These are phyloP conservation scores for Purpureocillium takamizusanense DNA, from an alignment of 2,329 filamentous ascomycete species.

Conservation along the genomic window DNA sequence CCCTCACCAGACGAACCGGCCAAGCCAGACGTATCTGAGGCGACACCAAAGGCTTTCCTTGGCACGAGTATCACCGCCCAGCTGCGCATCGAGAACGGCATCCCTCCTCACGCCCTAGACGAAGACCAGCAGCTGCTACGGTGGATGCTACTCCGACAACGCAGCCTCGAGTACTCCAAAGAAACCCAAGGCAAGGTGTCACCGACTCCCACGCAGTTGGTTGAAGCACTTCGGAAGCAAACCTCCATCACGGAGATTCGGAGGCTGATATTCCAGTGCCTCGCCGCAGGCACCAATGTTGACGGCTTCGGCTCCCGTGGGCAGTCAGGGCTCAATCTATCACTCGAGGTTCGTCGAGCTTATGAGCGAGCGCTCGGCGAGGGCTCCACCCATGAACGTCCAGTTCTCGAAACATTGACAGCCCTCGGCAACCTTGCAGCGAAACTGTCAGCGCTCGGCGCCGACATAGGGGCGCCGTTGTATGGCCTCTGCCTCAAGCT, in stretches of 20 bases:
- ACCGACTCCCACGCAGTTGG: constrained; percentile 8
- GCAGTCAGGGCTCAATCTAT: constrained; percentile 4
- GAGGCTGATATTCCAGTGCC: constrained; percentile 18
- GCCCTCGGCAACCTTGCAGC: constrained; percentile 33
- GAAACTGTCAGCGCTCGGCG: constrained; percentile 16
- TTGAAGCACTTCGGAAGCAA: constrained; percentile 11
- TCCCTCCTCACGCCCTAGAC: constrained; percentile 15
- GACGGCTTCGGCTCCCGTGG: constrained; percentile 8
- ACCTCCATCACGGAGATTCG: constrained; percentile 18
- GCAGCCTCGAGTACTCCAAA: constrained; percentile 5
- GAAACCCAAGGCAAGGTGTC: constrained; percentile 1
- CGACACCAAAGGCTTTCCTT: background rate
- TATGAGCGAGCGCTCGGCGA: constrained; percentile 12
- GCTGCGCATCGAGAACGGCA: constrained; percentile 18
- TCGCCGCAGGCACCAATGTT: constrained; percentile 13
- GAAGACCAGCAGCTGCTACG: constrained; percentile 23
- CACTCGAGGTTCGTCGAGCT: constrained; percentile 12
- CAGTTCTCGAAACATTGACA: constrained; percentile 15
- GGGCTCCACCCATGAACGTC: constrained; percentile 1
- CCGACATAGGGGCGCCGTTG: constrained; percentile 16
- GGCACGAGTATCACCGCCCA: constrained; percentile 9
- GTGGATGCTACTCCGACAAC: constrained; percentile 24
- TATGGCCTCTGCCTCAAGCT: constrained; percentile 19
- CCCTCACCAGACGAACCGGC: constrained; percentile 1
- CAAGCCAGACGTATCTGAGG: background rate